Conservation (phyloP, 169 alveolate genomes). For the Theileria orientalis region DNA sequence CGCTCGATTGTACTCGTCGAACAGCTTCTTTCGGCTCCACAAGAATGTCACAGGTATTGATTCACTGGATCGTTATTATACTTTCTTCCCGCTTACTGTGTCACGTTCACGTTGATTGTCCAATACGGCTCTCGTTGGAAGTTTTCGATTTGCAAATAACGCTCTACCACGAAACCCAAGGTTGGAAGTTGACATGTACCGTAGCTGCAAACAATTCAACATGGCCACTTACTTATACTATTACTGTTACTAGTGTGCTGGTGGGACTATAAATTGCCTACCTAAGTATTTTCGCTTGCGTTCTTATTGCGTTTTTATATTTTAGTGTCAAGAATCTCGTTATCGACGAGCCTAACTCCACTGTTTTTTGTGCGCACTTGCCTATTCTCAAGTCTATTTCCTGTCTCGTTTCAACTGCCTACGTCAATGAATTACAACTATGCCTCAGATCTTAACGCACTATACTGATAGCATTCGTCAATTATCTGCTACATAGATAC, state of each 20-base stretch:
- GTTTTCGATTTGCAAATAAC: slow-evolving; percentile 86
- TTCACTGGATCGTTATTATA: slow-evolving; percentile 7
- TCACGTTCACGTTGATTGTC: slow-evolving; percentile 82
- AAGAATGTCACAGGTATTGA: slow-evolving; percentile 59
- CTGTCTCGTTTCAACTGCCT: slow-evolving; percentile 96
- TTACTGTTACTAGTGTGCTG: too few relatives aligned
- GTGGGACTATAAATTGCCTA: too few relatives aligned
- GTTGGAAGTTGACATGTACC: slow-evolving; percentile 99
- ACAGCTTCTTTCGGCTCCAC: slow-evolving; percentile 77
- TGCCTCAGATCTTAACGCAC: background rate
- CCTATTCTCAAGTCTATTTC: slow-evolving; percentile 94
- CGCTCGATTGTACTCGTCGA: slow-evolving; percentile 68
- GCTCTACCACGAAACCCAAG: slow-evolving; percentile 96
- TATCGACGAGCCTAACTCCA: slow-evolving; percentile 63
- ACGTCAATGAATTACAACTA: background rate
- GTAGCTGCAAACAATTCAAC: slow-evolving; percentile 79
- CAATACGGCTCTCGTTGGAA: slow-evolving; percentile 91
- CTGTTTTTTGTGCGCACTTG: too few relatives aligned
- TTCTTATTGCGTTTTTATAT: slow-evolving; percentile 66
- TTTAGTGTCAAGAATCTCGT: slow-evolving; percentile 78
- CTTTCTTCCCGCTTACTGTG: slow-evolving; percentile 6
- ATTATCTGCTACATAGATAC: too few relatives aligned
- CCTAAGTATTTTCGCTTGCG: slow-evolving; percentile 70
- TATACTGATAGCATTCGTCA: too few relatives aligned
- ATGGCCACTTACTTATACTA: too few relatives aligned